Evolutionary conservation across 2,329 filamentous ascomycete genomes (phyloP), one percentile per base, ranked within the genome.

Genomic region (Fusarium concolor): DNA sequence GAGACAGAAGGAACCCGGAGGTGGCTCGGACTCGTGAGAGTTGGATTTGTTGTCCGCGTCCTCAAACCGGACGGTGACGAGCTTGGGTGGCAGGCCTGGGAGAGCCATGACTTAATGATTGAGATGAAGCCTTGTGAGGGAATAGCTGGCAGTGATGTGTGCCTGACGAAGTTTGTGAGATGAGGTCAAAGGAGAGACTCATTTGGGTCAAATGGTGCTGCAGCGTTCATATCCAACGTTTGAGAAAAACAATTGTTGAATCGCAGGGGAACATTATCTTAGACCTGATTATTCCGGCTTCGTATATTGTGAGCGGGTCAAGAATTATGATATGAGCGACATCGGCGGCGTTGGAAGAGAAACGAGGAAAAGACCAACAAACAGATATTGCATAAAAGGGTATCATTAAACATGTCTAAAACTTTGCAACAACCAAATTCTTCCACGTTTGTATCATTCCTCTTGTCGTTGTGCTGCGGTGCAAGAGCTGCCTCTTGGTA

Each of bases 331-430:
- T 35, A 7, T 14, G 37, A 63, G 41, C 10, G 28, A 44, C 11
- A 33, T 41, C 35, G 18, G 50, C 14, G 17, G 43, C 14, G 28
- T 46, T 14, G 12, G 31, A 45, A 42, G 29, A 17, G n/a, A 51
- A 26, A 45, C 46, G 28, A 45, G 12, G 24, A 31, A 37, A 12
- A 26, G 3, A 8, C 12, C 2, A 24, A 11, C 35, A 29, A 38
- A 37, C 10, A 39, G 5, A 46, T 7, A 42, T 44, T 8, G 31
- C 39, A 61, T 37, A 65, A 71, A 35, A 65, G 69, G 69, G 68
- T 71, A 71, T 71, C 69, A 70, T 70, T 61, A 39, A 68, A 62
- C 45, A 22, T 45, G 45, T 39, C 46, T 57, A 50, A 47, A 33
- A 65, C 24, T 49, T 29, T 43, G 44, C 22, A 50, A 39, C 17